Evolutionary conservation across 2,329 filamentous ascomycete species (phyloP), one percentile per base, ranked within the genome.

Genomic region (Ascomycota sp.): DNA sequence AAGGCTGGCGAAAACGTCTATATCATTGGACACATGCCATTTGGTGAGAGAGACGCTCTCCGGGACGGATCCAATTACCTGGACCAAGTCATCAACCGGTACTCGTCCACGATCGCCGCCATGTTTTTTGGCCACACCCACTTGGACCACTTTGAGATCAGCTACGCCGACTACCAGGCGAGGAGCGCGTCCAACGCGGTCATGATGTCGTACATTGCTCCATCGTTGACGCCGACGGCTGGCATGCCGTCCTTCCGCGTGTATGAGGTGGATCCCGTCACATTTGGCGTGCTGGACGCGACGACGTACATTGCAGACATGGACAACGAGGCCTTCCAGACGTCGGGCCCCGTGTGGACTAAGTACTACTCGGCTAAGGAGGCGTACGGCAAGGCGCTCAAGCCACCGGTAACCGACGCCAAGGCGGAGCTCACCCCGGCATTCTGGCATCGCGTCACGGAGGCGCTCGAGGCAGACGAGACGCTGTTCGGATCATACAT

Each of bases 121-220:
- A 53, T 68, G 40, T 71, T 70, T 50, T 70, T 61, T 39, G 66
- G 60, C 6, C 66, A 72, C 46, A 70, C 66, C 0, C 67, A 70
- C 49, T 50, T 56, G 35, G 66, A 70, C 41, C 58, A 66, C 36
- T 70, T 70, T 40, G 55, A 69, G 42, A 50, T 72, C 34, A 59
- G 58, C 13, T 72, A 72, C 48, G 44, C 52, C 21, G 45, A 67
- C 47, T 64, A 66, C 43, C 43, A 41, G 1, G 42, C 49, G 27
- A 58, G 51, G 11, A 53, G 44, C 2, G 54, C 54, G 29, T 42
- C 50, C 7, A 61, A 57, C 33, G 66, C 66, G 1, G 47, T 54
- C 8, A 56, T 58, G 26, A 55, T 61, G n/a, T 64, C 62, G 3
- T 70, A 69, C 43, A 57, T 71, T 31, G 58, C 56, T 0, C 64